Conservation (phyloP, 768 basidiomycete genomes). For the Termitomyces sp. region DNA sequence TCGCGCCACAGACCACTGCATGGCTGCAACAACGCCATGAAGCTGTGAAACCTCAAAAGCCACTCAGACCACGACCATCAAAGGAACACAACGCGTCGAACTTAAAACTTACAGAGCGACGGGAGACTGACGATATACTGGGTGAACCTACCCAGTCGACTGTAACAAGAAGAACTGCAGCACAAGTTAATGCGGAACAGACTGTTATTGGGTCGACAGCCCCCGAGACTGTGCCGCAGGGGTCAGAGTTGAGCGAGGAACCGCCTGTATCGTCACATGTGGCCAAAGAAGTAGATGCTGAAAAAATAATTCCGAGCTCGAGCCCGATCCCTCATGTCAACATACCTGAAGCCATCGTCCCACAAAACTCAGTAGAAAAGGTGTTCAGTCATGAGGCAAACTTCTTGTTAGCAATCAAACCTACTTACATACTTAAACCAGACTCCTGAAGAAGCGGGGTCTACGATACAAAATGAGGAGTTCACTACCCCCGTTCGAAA, state of each 20-base stretch:
- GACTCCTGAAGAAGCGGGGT: neutral
- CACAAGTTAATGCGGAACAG: neutral
- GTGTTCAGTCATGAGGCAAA: neutral
- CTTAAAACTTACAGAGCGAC: neutral
- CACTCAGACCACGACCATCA: neutral
- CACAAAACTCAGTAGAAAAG: neutral
- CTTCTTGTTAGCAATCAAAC: neutral
- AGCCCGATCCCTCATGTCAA: too few relatives aligned
- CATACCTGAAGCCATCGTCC: neutral
- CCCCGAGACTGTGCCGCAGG: neutral
- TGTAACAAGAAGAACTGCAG: neutral
- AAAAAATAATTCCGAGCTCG: too few relatives aligned
- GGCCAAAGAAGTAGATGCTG: too few relatives aligned
- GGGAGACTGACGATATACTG: neutral
- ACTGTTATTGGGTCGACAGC: neutral
- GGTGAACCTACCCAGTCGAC: neutral
- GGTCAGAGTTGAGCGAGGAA: neutral
- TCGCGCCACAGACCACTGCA: conserved; percentile 20
- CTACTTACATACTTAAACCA: neutral
- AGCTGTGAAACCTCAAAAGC: conserved; percentile 1
- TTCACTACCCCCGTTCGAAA: conserved; percentile 29
- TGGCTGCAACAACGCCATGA: conserved; percentile 9
- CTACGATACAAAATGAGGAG: neutral
- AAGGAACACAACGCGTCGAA: neutral
- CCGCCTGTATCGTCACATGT: too few relatives aligned